Percentiles rank a stretch among this genome's conserved stretches.
Conservation (phyloP, 192 early-diverging fungal species). For the Gaertneriomyces sp. region DNA sequence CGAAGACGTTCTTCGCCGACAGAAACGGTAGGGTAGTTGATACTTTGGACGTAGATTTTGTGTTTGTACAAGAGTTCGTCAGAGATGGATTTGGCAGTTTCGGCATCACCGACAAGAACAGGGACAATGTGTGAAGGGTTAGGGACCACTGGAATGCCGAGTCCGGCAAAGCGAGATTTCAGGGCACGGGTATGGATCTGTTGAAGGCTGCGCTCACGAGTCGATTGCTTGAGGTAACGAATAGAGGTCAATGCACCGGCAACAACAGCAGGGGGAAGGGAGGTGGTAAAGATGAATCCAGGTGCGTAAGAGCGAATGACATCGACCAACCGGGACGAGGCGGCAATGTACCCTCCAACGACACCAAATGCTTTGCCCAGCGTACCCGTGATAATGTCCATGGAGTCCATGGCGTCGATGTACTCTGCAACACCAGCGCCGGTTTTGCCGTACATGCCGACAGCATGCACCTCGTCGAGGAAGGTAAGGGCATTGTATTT, state of each 20-base stretch:
- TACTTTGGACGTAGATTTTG: slow-evolving; percentile 95
- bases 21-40: slow-evolving; percentile 97
- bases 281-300: slow-evolving; percentile 99
- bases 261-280: slow-evolving; percentile 88
- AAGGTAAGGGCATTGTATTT: slow-evolving; percentile 97
- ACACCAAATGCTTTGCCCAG: slow-evolving; percentile 97
- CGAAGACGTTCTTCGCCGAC: slow-evolving; percentile 94
- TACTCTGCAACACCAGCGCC: slow-evolving; percentile 95
- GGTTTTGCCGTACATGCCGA: slow-evolving; percentile 95
- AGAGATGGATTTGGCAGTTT: slow-evolving; percentile 84
- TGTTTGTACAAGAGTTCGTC: slow-evolving; percentile 88
- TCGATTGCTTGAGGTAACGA: slow-evolving; percentile 83
- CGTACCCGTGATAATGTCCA: slow-evolving; percentile 95
- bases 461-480: slow-evolving; percentile 96
- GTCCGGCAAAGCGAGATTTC: slow-evolving; percentile 72
- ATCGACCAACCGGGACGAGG: slow-evolving; percentile 80
- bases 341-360: slow-evolving; percentile 96
- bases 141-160: slow-evolving; percentile 94
- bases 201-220: slow-evolving; percentile 83
- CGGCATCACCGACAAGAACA: slow-evolving; percentile 95
- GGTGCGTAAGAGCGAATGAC: slow-evolving; percentile 97
- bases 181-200: slow-evolving; percentile 88
- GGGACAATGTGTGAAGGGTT: slow-evolving; percentile 99
- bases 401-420: slow-evolving; percentile 80
- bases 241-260: slow-evolving; percentile 90